These are phyloP conservation scores for Solanum hybrid DNA, from an alignment of 305 asterid species.

Conservation along the genomic window DNA sequence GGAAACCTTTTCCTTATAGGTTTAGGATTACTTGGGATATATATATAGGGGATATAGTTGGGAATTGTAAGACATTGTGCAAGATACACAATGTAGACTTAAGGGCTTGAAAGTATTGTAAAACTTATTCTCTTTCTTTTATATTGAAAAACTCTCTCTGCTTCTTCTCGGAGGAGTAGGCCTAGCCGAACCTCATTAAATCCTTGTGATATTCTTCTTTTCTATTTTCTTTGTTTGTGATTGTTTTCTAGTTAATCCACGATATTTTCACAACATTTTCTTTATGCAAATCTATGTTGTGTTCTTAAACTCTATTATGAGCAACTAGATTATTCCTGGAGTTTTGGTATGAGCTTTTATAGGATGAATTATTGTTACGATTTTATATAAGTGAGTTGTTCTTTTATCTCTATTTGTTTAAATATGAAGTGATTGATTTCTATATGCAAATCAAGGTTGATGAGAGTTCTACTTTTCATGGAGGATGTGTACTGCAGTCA, in stretches of 20 bases:
- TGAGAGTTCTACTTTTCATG: not conserved
- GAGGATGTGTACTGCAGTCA: not conserved
- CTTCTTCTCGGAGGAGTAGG: not conserved
- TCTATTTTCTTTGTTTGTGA: not conserved
- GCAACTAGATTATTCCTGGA: not conserved
- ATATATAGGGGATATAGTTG: not conserved
- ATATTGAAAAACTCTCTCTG: not conserved
- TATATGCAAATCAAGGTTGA: not conserved
- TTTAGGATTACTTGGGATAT: not conserved
- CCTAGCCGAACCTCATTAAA: not conserved
- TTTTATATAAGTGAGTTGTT: not conserved
- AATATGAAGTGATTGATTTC: not conserved
- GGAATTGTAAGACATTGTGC: not conserved
- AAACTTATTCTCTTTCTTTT: not conserved
- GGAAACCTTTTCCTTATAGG: not conserved
- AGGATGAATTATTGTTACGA: not conserved
- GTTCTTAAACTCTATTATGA: not conserved
- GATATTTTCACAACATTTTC: not conserved
- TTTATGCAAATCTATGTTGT: not conserved
- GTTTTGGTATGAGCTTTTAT: not conserved
- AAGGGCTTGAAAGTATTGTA: not conserved
- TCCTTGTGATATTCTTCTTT: not conserved
- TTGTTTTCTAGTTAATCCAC: not conserved
- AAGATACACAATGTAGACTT: not conserved
- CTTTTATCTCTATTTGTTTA: not conserved